Evolutionary conservation across 2,329 filamentous ascomycete species (phyloP).

Genomic region (Hypoxylon rubiginosum): DNA sequence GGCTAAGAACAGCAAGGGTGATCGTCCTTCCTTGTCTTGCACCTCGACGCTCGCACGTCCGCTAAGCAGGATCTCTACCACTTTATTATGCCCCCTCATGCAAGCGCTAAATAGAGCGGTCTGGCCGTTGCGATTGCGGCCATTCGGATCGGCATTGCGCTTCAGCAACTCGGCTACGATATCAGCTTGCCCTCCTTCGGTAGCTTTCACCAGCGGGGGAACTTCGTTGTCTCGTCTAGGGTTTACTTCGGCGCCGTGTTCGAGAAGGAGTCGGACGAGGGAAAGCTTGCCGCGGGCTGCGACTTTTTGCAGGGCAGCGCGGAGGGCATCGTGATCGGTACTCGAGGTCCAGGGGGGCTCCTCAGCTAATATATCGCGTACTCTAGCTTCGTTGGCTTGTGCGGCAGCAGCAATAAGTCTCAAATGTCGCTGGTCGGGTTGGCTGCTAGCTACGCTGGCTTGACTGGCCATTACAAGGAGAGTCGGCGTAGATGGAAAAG

Average conservation of each 20-base stretch:
- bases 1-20: conserved; percentile 55
- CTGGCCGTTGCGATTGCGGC: conserved; percentile 51
- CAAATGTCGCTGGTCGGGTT: conserved; percentile 55
- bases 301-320: conserved; percentile 56
- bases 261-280: conserved; percentile 55
- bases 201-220: conserved; percentile 56
- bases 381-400: conserved; percentile 55
- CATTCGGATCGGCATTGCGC: conserved; percentile 53
- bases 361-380: conserved; percentile 55
- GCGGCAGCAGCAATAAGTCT: conserved; percentile 55
- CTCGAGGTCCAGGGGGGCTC: conserved; percentile 52
- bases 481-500: not conserved
- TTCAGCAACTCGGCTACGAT: conserved; percentile 54
- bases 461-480: conserved; percentile 47
- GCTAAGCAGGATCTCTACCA: conserved; percentile 52
- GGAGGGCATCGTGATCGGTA: conserved; percentile 54
- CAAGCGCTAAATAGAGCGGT: conserved; percentile 56
- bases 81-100: conserved; percentile 52
- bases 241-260: conserved; percentile 55
- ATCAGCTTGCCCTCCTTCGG: conserved; percentile 54
- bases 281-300: conserved; percentile 54
- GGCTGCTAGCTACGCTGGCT: conserved; percentile 55
- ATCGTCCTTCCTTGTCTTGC: conserved; percentile 54
- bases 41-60: conserved; percentile 53
- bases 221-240: conserved; percentile 53